Evolutionary conservation across 805 yeast species (phyloP), one percentile per base, ranked within the genome.

Genomic region (Starmerella powellii): DNA sequence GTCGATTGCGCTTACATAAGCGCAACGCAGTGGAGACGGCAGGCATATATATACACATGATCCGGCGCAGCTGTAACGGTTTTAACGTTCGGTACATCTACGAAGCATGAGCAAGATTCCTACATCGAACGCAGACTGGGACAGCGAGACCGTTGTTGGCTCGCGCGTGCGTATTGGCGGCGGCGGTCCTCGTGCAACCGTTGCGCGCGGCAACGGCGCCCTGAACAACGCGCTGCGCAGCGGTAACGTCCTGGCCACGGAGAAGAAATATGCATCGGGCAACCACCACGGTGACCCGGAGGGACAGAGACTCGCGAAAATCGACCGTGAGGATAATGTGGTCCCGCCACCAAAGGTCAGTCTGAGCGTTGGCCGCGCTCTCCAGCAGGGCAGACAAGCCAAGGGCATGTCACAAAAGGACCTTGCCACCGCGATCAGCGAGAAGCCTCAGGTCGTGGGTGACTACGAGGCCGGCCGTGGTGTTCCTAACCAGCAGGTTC

Each of bases 381-480:
- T 91, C 53, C 72, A 77, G 40, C 71, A 77, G 61, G 95, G 81
- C 29, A 78, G 98, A 68, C 78, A 76, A 56, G 95, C 83, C 46
- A 85, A 86, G 71, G 74, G 76, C 57, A 61, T 87, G 60, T 80
- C 96, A 8, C 98, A 91, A 65, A 91, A 91, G 72, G 98, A 91
- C 56, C 73, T 91, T 57, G 98, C 98, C 56, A 85, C 95, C 44
- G 82, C 80, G 63, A 74, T 88, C 59, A 88, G 87, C 62, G 98
- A 91, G 68, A 91, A 91, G 70, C 95, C 96, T 48, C 85, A 79
- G 53, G 81, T 91, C 47, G 78, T 91, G 59, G 87, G 85, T 64
- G 98, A 91, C 60, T 91, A 91, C 64, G 98, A 91, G 69, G 83
- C 94, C 43, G 96, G 95, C 46, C 78, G 94, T 61, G 98, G 95